Evolutionary conservation across 148 eudicot species (phyloP).

Genomic region (Selenicereus undatus): DNA sequence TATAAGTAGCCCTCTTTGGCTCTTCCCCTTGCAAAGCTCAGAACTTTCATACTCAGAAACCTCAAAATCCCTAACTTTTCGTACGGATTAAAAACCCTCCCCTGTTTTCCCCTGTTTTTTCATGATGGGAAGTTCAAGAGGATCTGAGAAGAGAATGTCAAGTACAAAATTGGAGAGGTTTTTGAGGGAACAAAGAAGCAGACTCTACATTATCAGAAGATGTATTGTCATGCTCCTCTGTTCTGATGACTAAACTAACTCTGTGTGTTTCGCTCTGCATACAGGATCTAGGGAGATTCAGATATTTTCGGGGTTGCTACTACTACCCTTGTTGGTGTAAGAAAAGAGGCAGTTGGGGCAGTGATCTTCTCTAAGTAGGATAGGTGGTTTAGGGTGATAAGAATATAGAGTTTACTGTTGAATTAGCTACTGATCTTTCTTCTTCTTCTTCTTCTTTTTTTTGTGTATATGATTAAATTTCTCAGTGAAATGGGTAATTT

Average conservation of each 20-base stretch:
- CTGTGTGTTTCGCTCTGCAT: not conserved
- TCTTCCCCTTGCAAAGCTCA: constrained; percentile 2
- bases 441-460: too few relatives aligned
- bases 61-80: not conserved
- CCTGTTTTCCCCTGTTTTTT: not conserved
- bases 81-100: not conserved
- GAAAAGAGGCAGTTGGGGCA: too few relatives aligned
- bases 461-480: constrained; percentile 22
- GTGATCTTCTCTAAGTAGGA: constrained; percentile 6
- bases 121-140: constrained; percentile 16
- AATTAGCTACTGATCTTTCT: not conserved
- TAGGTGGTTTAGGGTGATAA: constrained; percentile 12
- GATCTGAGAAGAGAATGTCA: constrained; percentile 40
- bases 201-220: constrained; percentile 60
- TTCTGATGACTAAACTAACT: constrained; percentile 37
- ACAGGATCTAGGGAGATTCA: too few relatives aligned
- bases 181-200: constrained; percentile 53
- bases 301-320: too few relatives aligned
- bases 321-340: too few relatives aligned
- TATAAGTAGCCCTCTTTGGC: constrained; percentile 18
- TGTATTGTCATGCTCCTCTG: constrained; percentile 62
- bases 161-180: constrained; percentile 44
- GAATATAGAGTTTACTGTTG: not conserved
- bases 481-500: constrained; percentile 8
- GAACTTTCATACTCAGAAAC: constrained; percentile 8